Conservation (phyloP, 192 early-diverging fungal species). For the Gaertneriomyces semiglobifer region DNA sequence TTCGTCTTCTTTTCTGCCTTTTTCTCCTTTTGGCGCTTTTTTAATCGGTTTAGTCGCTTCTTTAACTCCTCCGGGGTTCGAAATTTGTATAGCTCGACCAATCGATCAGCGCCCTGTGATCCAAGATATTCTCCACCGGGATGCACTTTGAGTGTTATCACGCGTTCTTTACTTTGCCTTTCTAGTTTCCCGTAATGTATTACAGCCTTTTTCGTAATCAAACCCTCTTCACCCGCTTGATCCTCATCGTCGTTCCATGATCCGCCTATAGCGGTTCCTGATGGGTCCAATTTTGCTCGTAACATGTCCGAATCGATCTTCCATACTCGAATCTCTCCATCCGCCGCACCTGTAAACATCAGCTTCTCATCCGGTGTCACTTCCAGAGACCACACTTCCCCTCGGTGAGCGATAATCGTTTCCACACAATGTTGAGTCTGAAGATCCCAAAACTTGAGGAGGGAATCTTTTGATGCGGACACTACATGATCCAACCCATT, state of each 20-base stretch:
- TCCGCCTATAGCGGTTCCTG: slow-evolving; percentile 25
- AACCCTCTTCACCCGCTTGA: slow-evolving; percentile 22
- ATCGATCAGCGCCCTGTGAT: slow-evolving; percentile 68
- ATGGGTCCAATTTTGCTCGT: slow-evolving; percentile 51
- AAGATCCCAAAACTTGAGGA: slow-evolving; percentile 96
- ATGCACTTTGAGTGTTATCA: slow-evolving; percentile 76
- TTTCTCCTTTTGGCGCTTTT: slow-evolving; percentile 71
- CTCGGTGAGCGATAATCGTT: slow-evolving; percentile 87
- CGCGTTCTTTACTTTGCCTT: slow-evolving; percentile 76
- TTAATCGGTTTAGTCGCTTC: slow-evolving; percentile 76
- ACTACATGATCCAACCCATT: slow-evolving; percentile 60
- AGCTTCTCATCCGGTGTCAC: slow-evolving; percentile 58
- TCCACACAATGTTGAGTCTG: slow-evolving; percentile 91
- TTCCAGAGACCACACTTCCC: slow-evolving; percentile 89
- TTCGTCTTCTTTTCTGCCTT: slow-evolving; percentile 26
- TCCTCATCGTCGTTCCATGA: slow-evolving; percentile 35
- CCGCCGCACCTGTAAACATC: slow-evolving; percentile 82
- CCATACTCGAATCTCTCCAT: slow-evolving; percentile 86
- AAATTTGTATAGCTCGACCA: slow-evolving; percentile 80
- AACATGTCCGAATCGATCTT: slow-evolving; percentile 64
- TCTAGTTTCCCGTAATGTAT: slow-evolving; percentile 71
- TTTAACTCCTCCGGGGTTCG: slow-evolving; percentile 74
- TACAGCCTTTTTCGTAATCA: slow-evolving; percentile 64
- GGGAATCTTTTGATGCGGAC: slow-evolving; percentile 91
- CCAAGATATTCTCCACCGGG: slow-evolving; percentile 74